Evolutionary conservation across 495 filamentous ascomycete genomes (phyloP).

Genomic region (Cudoniella acicularis): DNA sequence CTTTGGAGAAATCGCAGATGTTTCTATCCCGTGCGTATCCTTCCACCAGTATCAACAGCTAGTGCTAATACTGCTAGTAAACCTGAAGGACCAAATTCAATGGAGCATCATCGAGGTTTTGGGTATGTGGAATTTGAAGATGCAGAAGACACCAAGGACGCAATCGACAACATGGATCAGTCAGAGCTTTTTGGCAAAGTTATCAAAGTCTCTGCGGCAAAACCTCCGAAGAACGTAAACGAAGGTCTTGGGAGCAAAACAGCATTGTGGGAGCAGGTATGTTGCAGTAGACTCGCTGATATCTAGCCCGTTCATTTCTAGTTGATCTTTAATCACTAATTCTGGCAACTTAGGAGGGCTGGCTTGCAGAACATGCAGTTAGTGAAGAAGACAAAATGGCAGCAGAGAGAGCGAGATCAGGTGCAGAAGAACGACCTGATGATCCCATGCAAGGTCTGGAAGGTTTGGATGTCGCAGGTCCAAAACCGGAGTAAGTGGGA

Average conservation of each 20-base stretch:
- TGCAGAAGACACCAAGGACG: conserved; percentile 81
- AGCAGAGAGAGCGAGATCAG: conserved; percentile 50
- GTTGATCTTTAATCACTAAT: conserved; percentile 13
- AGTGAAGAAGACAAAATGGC: conserved; percentile 78
- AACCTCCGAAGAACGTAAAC: conserved; percentile 83
- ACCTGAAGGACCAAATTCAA: conserved; percentile 44
- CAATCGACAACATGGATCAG: conserved; percentile 99
- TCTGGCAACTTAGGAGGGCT: conserved; percentile 75
- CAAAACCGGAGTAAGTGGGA: conserved; percentile 64
- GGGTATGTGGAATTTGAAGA: conserved; percentile 95
- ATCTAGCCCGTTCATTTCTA: conserved; percentile 5
- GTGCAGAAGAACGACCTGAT: conserved; percentile 50
- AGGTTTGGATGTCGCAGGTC: conserved; percentile 88
- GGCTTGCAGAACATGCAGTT: conserved; percentile 85
- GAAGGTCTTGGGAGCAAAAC: conserved; percentile 88
- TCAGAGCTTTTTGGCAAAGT: conserved; percentile 91
- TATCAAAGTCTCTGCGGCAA: conserved; percentile 87
- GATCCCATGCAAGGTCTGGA: conserved; percentile 97
- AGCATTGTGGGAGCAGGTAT: conserved; percentile 97
- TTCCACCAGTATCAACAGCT: conserved; percentile 66
- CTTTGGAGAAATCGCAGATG: conserved; percentile 89
- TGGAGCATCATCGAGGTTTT: conserved; percentile 83
- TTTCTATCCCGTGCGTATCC: conserved; percentile 61
- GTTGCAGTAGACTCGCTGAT: conserved; percentile 15
- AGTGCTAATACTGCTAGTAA: conserved; percentile 30